Conservation (phyloP, 768 basidiomycete species). For the Lactarius sanguifluus region DNA sequence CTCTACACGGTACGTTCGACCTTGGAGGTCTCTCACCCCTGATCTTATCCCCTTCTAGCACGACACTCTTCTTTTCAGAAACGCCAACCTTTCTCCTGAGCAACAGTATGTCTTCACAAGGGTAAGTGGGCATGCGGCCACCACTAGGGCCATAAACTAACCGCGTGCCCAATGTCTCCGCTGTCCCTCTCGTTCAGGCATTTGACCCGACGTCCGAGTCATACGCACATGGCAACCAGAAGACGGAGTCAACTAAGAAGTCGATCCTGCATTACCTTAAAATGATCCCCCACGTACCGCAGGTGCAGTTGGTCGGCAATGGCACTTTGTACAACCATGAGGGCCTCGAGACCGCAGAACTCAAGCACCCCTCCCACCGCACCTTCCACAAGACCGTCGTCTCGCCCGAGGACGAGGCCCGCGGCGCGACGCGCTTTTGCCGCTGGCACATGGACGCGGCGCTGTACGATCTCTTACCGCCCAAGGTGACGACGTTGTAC, state of each 20-base stretch:
- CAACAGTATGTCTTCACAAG: slow-evolving; percentile 85
- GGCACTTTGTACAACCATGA: slow-evolving; percentile 75
- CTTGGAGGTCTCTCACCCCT: background rate
- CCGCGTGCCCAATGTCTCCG: slow-evolving; percentile 7
- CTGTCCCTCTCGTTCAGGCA: slow-evolving; percentile 46
- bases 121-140: slow-evolving; percentile 42
- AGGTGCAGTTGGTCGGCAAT: slow-evolving; percentile 90
- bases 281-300: slow-evolving; percentile 80
- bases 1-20: slow-evolving; percentile 66
- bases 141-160: background rate
- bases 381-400: slow-evolving; percentile 81
- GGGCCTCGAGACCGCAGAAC: slow-evolving; percentile 65
- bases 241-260: slow-evolving; percentile 67
- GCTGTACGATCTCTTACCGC: slow-evolving; percentile 70
- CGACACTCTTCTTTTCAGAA: slow-evolving; percentile 70
- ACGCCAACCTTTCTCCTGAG: slow-evolving; percentile 68
- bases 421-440: slow-evolving; percentile 77
- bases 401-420: slow-evolving; percentile 64
- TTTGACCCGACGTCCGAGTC: slow-evolving; percentile 66
- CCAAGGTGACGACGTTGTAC: slow-evolving; percentile 81
- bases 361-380: slow-evolving; percentile 81
- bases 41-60: slow-evolving; percentile 47
- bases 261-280: slow-evolving; percentile 88
- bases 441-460: slow-evolving; percentile 92
- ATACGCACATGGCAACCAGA: slow-evolving; percentile 90